Base-by-base conservation (phyloP, 352 stramenopile genomes). In the Sclerospora graminicola region DNA sequence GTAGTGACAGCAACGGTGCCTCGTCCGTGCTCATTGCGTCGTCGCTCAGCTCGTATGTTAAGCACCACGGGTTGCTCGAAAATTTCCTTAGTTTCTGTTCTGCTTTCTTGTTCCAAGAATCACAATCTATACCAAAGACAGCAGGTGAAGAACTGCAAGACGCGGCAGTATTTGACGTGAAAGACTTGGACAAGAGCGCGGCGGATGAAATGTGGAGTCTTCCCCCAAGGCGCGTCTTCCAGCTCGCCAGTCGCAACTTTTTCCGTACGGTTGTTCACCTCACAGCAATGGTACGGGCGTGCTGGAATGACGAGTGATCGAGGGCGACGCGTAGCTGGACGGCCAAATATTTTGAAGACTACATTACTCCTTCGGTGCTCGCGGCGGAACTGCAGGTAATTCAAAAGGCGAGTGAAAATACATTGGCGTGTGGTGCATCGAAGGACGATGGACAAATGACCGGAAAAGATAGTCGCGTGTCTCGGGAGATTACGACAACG, bases 301-400 rank as follows among this genome's bases (percentile, higher is more conserved):
- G 84, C 83, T 95, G 83, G 83, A 92, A 92, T 26, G 83, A 95
- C 39, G 76, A 90, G 16, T 95, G 84, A 54, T 78, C 66, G 5
- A 71, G 83, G 15, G 83, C 71, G 18, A 60, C 83, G 9, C 72
- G 78, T 33, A 86, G 68, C 47, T 95, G 84, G 83, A 78, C 82
- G 18, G 62, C 66, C 40, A 91, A 91, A 42, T 94, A 94, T 60
- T 94, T 89, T 51, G 71, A 89, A 63, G 76, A 95, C 55, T 58
- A 86, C 43, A 85, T 93, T 39, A 89, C 81, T 9, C 81, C 81
- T 34, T 84, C 77, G 13, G 69, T 93, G 40, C 52, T 93, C 5
- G 51, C 73, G 16, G 75, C 70, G 1, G 81, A 93, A 51, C 57
- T 93, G n/a, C 57, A 79, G 6, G 60, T 86, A 14, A 93, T 93